Base-by-base conservation (phyloP, 192 early-diverging fungal genomes). In the Umbelopsis sp. region DNA sequence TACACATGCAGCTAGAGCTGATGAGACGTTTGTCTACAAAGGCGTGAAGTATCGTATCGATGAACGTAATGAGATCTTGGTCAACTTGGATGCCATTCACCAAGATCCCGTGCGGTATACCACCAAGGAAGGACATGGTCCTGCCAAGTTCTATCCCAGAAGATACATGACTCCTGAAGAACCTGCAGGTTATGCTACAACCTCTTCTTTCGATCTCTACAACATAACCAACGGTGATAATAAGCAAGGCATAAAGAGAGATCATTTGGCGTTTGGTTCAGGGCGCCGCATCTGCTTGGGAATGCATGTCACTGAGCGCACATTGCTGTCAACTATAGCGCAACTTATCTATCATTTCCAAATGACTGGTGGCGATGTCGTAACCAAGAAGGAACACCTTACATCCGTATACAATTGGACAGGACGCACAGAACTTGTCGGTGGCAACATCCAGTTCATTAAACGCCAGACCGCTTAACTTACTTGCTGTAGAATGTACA, bases 11-110 rank as follows among this genome's bases (percentile, higher is more conserved):
- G 35, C 80, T 16, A 77, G 84, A 1, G 58, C 75, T 0, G 78
- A 81, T 27, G 73, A 80, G 13, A 51, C 79, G 7, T 69, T 81
- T 23, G 70, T 65, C 8, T 71, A 67, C n/a, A 66, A 74, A 1
- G 78, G 68, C 4, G 68, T 66, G 11, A 61, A 64, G 35, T 71
- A 81, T 22, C 79, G 82, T n/a, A 46, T 80, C 11, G 78, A 80
- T 15, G 65, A 70, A 2, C 47, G 47, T 1, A 41, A 64, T 7
- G 74, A 75, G 6, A 37, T 80, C 4, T 37, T 80, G 16, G 76
- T 77, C 5, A 82, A 82, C 18, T 55, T 82, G 68, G 73, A 83
- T 66, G 70, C 80, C 18, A 82, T 85, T 46, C 84, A 85, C 21
- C 64, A 49, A 0, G 78, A 85, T 37, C 64, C 72, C 5, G 68